Base-by-base conservation (phyloP, 1,284 basidiomycete species). In the Puccinia hordei region DNA sequence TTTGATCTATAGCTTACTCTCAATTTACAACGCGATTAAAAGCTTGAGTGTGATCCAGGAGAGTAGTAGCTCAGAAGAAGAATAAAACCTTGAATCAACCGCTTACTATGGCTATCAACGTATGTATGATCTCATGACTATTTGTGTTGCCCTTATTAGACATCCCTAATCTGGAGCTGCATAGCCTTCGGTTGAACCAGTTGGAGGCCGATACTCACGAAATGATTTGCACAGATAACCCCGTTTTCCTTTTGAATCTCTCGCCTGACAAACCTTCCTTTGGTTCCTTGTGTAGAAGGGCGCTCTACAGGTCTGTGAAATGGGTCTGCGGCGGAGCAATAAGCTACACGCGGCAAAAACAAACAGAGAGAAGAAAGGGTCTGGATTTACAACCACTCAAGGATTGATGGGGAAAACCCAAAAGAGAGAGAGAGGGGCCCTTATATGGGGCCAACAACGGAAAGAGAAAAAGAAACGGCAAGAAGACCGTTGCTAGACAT, bases 1-100 rank as follows among this genome's bases (percentile, higher is more conserved):
- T 5, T 63, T 79, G 41, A 27, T 79, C n/a, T 79, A 79, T 27
- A 71, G 77, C 35, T 51, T 79, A 27, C 53, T 79, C 44, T 69
- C 77, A 0, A 59, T 72, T 19, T 61, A 57, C 22, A 72, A 24
- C 38, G 49, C 71, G 9, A 71, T 79, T 38, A 53, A 79, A 49
- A 71, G 27, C 49, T 68, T 27, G 9, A 68, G 38, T 22, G 15
- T 55, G 27, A 59, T 79, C n/a, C 27, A 72, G 22, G 77, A 59
- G 75, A 51, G 35, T 38, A 55, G 8, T n/a, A 57, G n/a, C n/a
- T n/a, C n/a, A 24, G 27, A 46, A 38, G 38, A 41, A 57, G 46
- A 57, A 49, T n/a, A 27, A 13, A 27, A 33, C 24, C 15, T 6
- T 10, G 35, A 2, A 6, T 61, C 68, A 24, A 49, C 61, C 24